phyloP scores from a whole-genome alignment of 306 rosid genomes.

The Quercus ilex region DNA sequence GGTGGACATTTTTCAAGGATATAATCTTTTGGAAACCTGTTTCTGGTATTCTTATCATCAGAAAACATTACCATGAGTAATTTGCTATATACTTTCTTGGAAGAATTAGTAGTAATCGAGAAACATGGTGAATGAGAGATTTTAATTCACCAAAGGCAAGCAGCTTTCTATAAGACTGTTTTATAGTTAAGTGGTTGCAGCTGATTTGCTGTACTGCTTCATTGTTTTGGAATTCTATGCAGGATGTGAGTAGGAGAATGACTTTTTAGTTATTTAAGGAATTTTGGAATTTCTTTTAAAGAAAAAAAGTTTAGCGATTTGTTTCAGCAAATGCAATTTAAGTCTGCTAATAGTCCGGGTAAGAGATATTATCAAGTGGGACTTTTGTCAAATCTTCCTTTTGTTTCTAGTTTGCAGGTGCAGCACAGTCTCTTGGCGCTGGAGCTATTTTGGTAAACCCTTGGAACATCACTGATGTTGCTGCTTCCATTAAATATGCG shows the following conservation, averaged over 20 bases:
- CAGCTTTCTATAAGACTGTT: too few relatives aligned
- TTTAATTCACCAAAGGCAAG: not conserved
- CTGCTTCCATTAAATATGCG: constrained; percentile 88
- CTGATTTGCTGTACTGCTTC: not conserved
- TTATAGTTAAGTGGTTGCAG: not conserved
- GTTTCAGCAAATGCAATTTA: not conserved
- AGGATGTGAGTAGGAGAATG: not conserved
- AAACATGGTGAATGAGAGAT: not conserved
- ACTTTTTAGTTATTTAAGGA: not conserved
- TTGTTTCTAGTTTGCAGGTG: constrained; percentile 86
- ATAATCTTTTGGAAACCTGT: not conserved
- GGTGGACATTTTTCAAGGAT: not conserved
- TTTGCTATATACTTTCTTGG: not conserved
- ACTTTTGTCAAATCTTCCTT: constrained; percentile 18
- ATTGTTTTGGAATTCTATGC: not conserved
- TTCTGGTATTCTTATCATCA: not conserved
- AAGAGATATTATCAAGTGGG: not conserved
- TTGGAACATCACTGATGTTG: constrained; percentile 92
- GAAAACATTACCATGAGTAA: not conserved
- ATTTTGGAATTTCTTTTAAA: not conserved
- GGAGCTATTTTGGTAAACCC: constrained; percentile 97
- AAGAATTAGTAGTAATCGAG: not conserved
- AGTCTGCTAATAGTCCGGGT: not conserved
- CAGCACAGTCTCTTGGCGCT: constrained; percentile 97
- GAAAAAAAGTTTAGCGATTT: not conserved